phyloP scores from a whole-genome alignment of 331 rosid genomes.

The Arachis monticola region DNA sequence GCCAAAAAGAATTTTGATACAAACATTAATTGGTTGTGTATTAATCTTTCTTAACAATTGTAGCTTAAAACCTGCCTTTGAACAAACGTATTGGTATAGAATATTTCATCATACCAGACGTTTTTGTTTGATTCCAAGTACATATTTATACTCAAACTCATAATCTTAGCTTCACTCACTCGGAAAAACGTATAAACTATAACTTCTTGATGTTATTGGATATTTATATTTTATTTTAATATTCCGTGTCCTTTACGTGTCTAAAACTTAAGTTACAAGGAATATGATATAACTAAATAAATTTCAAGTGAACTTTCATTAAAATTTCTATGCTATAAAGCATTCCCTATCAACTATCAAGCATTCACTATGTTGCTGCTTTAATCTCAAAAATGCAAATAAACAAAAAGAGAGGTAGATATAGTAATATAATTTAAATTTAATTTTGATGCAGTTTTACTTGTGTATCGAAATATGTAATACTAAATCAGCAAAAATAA shows the following conservation, averaged over 20 bases:
- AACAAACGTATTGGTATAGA: background rate
- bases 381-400: conserved; percentile 24
- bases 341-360: too few relatives aligned
- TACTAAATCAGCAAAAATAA: too few relatives aligned
- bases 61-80: too few relatives aligned
- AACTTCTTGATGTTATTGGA: background rate
- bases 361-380: conserved; percentile 24
- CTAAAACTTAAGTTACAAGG: background rate
- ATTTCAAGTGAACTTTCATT: conserved; percentile 10
- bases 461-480: too few relatives aligned
- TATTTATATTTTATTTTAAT: background rate
- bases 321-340: background rate
- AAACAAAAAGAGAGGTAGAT: background rate
- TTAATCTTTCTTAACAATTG: too few relatives aligned
- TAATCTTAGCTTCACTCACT: background rate
- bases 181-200: background rate
- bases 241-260: background rate
- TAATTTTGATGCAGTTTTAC: too few relatives aligned
- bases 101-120: background rate
- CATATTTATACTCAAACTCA: background rate
- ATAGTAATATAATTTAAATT: too few relatives aligned
- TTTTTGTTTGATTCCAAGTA: conserved; percentile 1
- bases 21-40: too few relatives aligned
- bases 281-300: conserved; percentile 10
- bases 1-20: too few relatives aligned